These are phyloP conservation scores for Aspergillus fischeri DNA, from an alignment of 2,329 filamentous ascomycete species.

Conservation along the genomic window DNA sequence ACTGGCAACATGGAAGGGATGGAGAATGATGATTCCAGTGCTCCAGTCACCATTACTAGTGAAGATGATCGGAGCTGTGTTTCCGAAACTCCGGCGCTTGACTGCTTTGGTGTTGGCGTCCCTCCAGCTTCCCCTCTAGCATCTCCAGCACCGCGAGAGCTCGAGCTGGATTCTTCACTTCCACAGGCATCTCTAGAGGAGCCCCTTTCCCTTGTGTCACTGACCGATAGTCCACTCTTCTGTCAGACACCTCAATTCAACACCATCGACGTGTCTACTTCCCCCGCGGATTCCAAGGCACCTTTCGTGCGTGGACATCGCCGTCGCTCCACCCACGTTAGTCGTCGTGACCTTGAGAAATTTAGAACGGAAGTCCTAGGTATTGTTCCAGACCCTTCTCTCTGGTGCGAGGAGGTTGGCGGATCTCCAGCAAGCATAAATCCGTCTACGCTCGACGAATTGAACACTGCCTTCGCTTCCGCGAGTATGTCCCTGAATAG, in stretches of 20 bases:
- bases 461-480: conserved; percentile 34
- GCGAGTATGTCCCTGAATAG: conserved; percentile 36
- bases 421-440: conserved; percentile 18
- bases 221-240: conserved; percentile 1
- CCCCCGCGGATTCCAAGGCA: conserved; percentile 30
- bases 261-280: conserved; percentile 29
- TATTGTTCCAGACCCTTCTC: conserved; percentile 23
- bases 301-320: conserved; percentile 36
- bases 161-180: not conserved
- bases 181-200: not conserved
- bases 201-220: not conserved
- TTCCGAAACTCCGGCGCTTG: conserved; percentile 21
- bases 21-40: conserved; percentile 9
- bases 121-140: conserved; percentile 1
- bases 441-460: conserved; percentile 22
- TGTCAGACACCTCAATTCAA: conserved; percentile 15
- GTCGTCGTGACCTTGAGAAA: conserved; percentile 35
- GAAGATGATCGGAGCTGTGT: conserved; percentile 12
- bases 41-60: conserved; percentile 5
- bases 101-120: conserved; percentile 14
- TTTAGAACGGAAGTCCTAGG: conserved; percentile 35
- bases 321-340: conserved; percentile 41
- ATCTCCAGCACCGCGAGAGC: not conserved
- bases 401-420: conserved; percentile 29
- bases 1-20: conserved; percentile 1